These are phyloP conservation scores for Rhododendron vialii DNA, from an alignment of 148 eudicot genomes.

Conservation along the genomic window DNA sequence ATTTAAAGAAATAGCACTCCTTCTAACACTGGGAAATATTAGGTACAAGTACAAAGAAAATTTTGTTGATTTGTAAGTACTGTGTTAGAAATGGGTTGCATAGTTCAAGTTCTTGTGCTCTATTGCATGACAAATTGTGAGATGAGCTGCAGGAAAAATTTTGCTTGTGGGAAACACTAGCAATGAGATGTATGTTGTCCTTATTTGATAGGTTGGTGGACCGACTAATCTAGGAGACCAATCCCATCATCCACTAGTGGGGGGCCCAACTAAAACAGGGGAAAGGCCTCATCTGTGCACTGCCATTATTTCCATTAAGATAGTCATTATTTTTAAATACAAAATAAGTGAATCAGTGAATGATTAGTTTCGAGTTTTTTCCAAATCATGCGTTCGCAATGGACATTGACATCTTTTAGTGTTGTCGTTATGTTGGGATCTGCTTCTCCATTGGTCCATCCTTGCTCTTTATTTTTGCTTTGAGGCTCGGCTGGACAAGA, in stretches of 20 bases:
- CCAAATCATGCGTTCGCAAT: not conserved
- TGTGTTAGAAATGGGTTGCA: not conserved
- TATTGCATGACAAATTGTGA: not conserved
- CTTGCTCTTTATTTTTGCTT: not conserved
- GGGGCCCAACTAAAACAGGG: not conserved
- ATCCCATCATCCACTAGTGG: not conserved
- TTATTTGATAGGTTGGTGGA: not conserved
- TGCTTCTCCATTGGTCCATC: not conserved
- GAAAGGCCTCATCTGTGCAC: not conserved
- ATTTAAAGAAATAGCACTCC: conserved; percentile 53
- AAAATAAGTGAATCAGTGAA: not conserved
- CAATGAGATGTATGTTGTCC: not conserved
- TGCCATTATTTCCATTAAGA: not conserved
- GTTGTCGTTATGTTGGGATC: not conserved
- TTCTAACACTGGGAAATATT: conserved; percentile 46
- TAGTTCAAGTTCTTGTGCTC: not conserved
- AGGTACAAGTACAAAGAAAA: conserved; percentile 39
- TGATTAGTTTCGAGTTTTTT: not conserved
- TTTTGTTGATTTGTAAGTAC: not conserved
- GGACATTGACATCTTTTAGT: not conserved
- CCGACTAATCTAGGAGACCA: not conserved
- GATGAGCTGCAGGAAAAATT: not conserved
- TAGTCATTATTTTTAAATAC: not conserved
- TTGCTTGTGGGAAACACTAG: not conserved
- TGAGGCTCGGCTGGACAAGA: not conserved